Base-by-base conservation (phyloP, 208 protist species). In the Trypanosoma platydactyli region DNA sequence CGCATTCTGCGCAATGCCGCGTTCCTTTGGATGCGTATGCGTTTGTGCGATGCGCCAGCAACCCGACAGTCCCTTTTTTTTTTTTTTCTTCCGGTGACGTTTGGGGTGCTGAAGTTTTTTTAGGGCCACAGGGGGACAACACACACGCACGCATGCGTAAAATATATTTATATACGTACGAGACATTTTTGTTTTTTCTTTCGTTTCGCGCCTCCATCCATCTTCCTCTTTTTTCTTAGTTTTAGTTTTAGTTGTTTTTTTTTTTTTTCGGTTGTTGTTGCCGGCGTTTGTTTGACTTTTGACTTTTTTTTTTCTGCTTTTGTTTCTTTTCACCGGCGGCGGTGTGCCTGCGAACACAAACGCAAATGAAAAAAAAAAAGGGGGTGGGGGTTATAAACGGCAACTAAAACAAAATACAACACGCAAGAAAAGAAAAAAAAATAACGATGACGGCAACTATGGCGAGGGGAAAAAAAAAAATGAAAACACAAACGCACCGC, bases 91-190 rank as follows among this genome's bases (percentile, higher is more conserved):
- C n/a, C n/a, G n/a, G n/a, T n/a, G n/a, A n/a, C n/a, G n/a, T n/a
- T n/a, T n/a, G n/a, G n/a, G n/a, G n/a, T n/a, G n/a, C n/a, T n/a
- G n/a, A n/a, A n/a, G n/a, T n/a, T n/a, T n/a, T n/a, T n/a, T n/a
- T n/a, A n/a, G n/a, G n/a, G n/a, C n/a, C n/a, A n/a, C n/a, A n/a
- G n/a, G n/a, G n/a, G n/a, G n/a, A n/a, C n/a, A n/a, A n/a, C n/a
- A n/a, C n/a, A n/a, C n/a, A n/a, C n/a, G n/a, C n/a, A n/a, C n/a
- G n/a, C n/a, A n/a, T n/a, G n/a, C n/a, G n/a, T n/a, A n/a, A 49
- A 22, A 51, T 22, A 52, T 64, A 52, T 64, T 11, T 64, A 42
- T 64, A 52, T 51, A 53, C 51, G 33, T 46, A 52, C n/a, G n/a
- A n/a, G n/a, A n/a, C n/a, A n/a, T n/a, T n/a, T n/a, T n/a, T n/a